These are phyloP conservation scores for Colletotrichum spinosum DNA, from an alignment of 2,329 filamentous ascomycete species.

Conservation along the genomic window DNA sequence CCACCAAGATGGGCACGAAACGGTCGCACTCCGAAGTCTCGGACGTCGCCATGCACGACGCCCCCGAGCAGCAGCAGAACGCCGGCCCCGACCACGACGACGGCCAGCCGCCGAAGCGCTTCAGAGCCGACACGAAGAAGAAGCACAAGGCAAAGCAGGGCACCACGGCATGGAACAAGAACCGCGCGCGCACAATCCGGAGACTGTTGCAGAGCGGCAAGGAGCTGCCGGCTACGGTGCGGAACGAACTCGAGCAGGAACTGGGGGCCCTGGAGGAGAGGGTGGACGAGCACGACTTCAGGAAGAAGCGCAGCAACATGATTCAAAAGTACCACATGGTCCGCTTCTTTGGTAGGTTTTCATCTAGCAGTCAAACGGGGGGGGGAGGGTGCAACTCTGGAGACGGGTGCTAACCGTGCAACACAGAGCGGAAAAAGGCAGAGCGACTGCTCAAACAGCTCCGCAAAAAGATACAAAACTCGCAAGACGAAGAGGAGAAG, in stretches of 20 bases:
- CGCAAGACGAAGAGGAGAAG: conserved; percentile 63
- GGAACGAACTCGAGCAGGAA: conserved; percentile 78
- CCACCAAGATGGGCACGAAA: conserved; percentile 44
- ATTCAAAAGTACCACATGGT: conserved; percentile 87
- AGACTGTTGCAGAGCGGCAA: conserved; percentile 71
- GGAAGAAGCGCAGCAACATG: conserved; percentile 75
- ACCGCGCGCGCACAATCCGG: conserved; percentile 76
- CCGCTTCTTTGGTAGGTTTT: conserved; percentile 78
- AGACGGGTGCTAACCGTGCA: no score
- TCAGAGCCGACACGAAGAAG: conserved; percentile 47
- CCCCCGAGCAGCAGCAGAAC: conserved; percentile 14
- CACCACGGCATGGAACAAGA: conserved; percentile 73
- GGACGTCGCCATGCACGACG: conserved; percentile 20
- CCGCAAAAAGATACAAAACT: conserved; percentile 65
- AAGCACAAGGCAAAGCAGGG: conserved; percentile 58
- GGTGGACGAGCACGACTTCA: conserved; percentile 67
- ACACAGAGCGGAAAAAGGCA: conserved; percentile 77
- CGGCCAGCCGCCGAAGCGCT: conserved; percentile 48
- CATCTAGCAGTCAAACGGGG: neutral
- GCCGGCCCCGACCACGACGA: conserved; percentile 37
- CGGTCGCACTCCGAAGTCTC: conserved; percentile 42
- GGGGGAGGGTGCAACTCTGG: no score
- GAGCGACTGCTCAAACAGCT: conserved; percentile 74
- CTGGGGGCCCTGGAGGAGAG: conserved; percentile 74
- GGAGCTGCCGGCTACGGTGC: conserved; percentile 75